phyloP scores from a whole-genome alignment of 2,329 filamentous ascomycete species.

The Fusarium nurragi region DNA sequence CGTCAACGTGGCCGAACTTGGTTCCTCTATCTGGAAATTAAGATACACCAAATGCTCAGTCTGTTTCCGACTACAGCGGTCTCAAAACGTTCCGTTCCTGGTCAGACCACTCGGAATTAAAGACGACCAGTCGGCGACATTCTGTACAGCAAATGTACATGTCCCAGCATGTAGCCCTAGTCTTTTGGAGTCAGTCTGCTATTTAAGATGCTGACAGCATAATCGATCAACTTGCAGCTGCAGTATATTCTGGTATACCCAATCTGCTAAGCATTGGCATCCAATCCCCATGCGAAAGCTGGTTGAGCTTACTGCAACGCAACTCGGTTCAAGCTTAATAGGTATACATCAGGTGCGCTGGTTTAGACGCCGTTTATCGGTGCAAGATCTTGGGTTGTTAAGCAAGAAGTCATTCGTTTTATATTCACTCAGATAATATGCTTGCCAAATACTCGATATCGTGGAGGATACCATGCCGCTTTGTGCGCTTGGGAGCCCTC shows the following conservation, averaged over 20 bases:
- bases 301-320: conserved; percentile 14
- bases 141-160: background rate
- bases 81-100: conserved; percentile 15
- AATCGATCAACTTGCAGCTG: conserved; percentile 10
- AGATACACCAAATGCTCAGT: background rate
- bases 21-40: background rate
- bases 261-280: background rate
- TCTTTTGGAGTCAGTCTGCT: background rate
- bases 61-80: background rate
- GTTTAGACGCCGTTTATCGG: conserved; percentile 18
- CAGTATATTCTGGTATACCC: conserved; percentile 8
- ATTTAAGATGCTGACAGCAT: background rate
- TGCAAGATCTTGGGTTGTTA: conserved; percentile 34
- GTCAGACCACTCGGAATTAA: conserved; percentile 21
- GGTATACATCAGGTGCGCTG: conserved; percentile 8
- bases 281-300: background rate
- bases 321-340: background rate
- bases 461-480: conserved; percentile 55
- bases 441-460: conserved; percentile 49
- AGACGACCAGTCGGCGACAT: background rate
- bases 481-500: conserved; percentile 47
- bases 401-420: conserved; percentile 42
- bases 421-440: conserved; percentile 43
- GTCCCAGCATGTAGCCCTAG: conserved; percentile 1
- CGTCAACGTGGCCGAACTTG: background rate